Percentiles rank a stretch among this genome's conserved stretches.
These are phyloP conservation scores for Mycena galopus DNA, from an alignment of 768 basidiomycete species.

Conservation along the genomic window DNA sequence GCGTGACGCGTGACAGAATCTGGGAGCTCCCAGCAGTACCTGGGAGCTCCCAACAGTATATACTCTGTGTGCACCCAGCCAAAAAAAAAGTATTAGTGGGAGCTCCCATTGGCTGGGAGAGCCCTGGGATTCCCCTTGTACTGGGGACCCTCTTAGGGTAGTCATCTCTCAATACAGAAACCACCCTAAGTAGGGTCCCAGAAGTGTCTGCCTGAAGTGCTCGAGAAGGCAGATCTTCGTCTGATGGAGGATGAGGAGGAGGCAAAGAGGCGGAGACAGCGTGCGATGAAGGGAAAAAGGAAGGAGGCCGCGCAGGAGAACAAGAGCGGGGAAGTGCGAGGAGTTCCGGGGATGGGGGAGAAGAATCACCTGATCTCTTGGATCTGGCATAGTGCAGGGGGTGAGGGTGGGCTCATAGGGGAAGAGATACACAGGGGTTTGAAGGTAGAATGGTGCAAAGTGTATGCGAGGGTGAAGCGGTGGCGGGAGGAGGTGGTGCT, in stretches of 20 bases:
- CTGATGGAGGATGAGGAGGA: neutral
- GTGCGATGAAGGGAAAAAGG: neutral
- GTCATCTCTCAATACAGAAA: too few species aligned
- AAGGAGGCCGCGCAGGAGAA: neutral
- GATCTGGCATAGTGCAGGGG: neutral
- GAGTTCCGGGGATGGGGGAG: neutral
- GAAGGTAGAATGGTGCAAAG: neutral
- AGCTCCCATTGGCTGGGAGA: too few species aligned
- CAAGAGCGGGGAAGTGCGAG: neutral
- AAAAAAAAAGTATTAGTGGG: too few species aligned
- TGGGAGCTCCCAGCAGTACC: too few species aligned
- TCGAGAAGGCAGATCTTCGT: neutral
- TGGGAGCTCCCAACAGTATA: too few species aligned
- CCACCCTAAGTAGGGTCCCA: too few species aligned
- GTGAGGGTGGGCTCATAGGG: neutral
- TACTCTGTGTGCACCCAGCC: too few species aligned
- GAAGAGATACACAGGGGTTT: neutral
- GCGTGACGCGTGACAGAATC: too few species aligned
- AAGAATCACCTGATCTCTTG: neutral
- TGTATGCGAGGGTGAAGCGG: neutral
- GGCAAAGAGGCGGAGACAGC: neutral
- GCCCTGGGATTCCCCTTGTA: too few species aligned
- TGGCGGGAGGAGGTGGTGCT: neutral
- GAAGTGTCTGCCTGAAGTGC: too few species aligned
- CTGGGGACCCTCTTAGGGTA: too few species aligned